phyloP scores from a whole-genome alignment of 2,329 filamentous ascomycete species.

The Myriosclerotinia scirpicola region DNA sequence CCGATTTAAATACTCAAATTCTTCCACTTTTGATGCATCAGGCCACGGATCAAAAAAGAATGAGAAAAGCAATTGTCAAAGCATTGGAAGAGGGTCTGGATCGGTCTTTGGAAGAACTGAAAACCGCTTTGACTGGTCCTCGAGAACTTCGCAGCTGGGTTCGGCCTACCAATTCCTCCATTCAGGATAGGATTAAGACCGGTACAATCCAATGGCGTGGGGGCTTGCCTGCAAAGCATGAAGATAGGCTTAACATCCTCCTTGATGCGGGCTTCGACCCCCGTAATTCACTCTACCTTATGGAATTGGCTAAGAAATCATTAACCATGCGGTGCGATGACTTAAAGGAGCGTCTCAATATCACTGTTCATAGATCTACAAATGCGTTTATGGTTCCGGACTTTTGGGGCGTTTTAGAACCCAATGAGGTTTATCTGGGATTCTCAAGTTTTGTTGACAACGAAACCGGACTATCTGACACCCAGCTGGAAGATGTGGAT shows the following conservation, averaged over 20 bases:
- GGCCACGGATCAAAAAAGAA: slow-evolving; percentile 47
- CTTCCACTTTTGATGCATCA: slow-evolving; percentile 66
- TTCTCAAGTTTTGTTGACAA: slow-evolving; percentile 63
- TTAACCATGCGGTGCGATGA: slow-evolving; percentile 33
- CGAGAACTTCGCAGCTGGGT: slow-evolving; percentile 56
- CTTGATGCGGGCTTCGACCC: slow-evolving; percentile 61
- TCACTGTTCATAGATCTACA: slow-evolving; percentile 60
- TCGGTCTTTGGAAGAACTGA: slow-evolving; percentile 53
- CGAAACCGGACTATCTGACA: slow-evolving; percentile 53
- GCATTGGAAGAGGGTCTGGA: slow-evolving; percentile 53
- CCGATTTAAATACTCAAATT: slow-evolving; percentile 65
- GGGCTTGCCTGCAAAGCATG: slow-evolving; percentile 34
- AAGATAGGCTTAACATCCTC: slow-evolving; percentile 56
- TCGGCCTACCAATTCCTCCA: slow-evolving; percentile 46
- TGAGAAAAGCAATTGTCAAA: slow-evolving; percentile 50
- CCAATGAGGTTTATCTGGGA: slow-evolving; percentile 65
- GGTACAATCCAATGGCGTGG: slow-evolving; percentile 32
- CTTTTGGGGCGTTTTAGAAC: slow-evolving; percentile 58
- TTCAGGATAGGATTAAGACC: slow-evolving; percentile 41
- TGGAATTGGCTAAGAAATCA: slow-evolving; percentile 44
- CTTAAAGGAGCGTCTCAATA: slow-evolving; percentile 56
- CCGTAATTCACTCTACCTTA: slow-evolving; percentile 49
- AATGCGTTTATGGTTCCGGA: slow-evolving; percentile 69
- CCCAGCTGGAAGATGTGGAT: slow-evolving; percentile 56
- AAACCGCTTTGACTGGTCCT: slow-evolving; percentile 52